phyloP scores from a whole-genome alignment of 306 rosid species.

The Glycine soja region DNA sequence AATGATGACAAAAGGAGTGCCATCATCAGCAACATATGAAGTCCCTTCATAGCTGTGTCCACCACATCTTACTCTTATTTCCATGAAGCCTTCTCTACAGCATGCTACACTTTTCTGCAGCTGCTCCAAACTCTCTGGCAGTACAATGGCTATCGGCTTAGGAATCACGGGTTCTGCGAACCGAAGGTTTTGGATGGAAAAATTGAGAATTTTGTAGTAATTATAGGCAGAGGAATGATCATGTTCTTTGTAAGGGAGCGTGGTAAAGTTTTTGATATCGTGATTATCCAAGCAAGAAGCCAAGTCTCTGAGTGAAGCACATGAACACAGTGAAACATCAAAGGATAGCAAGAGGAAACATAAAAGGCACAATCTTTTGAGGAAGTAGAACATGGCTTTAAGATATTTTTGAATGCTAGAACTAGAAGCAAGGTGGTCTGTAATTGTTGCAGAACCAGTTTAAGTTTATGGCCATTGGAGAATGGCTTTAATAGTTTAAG shows the following conservation, averaged over 20 bases:
- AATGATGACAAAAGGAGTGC: constrained; percentile 62
- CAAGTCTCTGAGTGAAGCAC: constrained; percentile 45
- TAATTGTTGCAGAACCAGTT: constrained; percentile 37
- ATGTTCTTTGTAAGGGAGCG: constrained; percentile 41
- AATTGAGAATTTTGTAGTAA: constrained; percentile 69
- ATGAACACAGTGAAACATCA: constrained; percentile 38
- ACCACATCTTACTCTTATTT: constrained; percentile 67
- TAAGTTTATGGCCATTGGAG: constrained; percentile 42
- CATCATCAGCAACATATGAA: constrained; percentile 60
- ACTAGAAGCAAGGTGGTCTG: constrained; percentile 46
- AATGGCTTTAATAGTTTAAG: constrained; percentile 48
- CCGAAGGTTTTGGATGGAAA: constrained; percentile 76
- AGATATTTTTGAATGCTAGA: constrained; percentile 39
- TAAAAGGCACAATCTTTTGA: constrained; percentile 23
- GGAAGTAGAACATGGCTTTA: constrained; percentile 46
- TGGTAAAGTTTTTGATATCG: constrained; percentile 66
- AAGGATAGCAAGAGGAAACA: constrained; percentile 42
- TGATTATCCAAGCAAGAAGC: constrained; percentile 60
- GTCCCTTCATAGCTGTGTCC: constrained; percentile 94
- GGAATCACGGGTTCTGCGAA: constrained; percentile 54
- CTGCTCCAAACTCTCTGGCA: constrained; percentile 68
- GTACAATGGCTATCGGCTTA: constrained; percentile 69
- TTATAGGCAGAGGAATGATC: constrained; percentile 41
- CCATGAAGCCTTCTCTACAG: constrained; percentile 51
- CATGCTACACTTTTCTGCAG: constrained; percentile 56